Conservation (phyloP, 2,329 filamentous ascomycete genomes). For the Fusarium nodosum region DNA sequence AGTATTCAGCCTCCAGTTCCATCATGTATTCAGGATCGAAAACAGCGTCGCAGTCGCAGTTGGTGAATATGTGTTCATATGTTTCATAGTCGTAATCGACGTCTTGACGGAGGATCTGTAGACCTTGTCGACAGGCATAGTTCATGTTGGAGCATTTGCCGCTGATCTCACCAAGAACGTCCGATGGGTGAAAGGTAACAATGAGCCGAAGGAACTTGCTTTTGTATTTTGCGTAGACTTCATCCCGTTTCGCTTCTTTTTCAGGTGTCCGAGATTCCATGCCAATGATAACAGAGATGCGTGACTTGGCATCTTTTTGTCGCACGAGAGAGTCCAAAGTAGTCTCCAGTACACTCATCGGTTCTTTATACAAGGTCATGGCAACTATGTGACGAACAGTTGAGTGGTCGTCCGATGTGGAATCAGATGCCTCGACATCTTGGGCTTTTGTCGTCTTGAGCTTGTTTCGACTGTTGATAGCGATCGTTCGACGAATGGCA, state of each 20-base stretch:
- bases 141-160: constrained; percentile 42
- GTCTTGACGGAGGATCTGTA: constrained; percentile 35
- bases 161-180: constrained; percentile 23
- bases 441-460: constrained; percentile 10
- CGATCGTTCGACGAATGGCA: constrained; percentile 37
- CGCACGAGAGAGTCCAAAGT: constrained; percentile 30
- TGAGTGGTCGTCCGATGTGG: not conserved
- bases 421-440: constrained; percentile 22
- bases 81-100: constrained; percentile 37
- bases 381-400: constrained; percentile 37
- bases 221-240: constrained; percentile 29
- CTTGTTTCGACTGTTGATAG: constrained; percentile 29
- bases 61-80: constrained; percentile 46
- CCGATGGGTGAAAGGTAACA: constrained; percentile 31
- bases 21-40: constrained; percentile 44
- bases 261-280: constrained; percentile 35
- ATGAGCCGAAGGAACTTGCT: constrained; percentile 34
- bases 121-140: constrained; percentile 36
- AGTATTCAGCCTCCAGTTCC: constrained; percentile 36
- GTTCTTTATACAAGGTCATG: constrained; percentile 38
- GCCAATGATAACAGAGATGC: constrained; percentile 28
- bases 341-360: constrained; percentile 31
- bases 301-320: constrained; percentile 24
- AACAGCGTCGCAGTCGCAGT: constrained; percentile 46
- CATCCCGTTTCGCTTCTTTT: constrained; percentile 28